phyloP scores from a whole-genome alignment of 306 rosid species.

The Inga leiocalycina region DNA sequence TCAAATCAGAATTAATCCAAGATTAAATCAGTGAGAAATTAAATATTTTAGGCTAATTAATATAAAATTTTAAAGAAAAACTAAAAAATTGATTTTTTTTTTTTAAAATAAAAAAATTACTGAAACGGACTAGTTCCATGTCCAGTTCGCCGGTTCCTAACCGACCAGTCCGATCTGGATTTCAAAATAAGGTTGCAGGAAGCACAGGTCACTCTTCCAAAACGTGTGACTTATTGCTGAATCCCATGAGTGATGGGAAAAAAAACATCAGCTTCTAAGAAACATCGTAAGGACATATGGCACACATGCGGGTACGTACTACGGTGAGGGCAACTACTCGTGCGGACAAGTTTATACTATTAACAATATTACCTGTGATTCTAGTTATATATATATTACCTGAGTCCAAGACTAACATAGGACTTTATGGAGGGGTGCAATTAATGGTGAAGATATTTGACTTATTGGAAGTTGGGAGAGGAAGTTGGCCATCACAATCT shows the following conservation, averaged over 20 bases:
- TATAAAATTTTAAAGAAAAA: too few species aligned
- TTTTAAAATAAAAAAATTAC: too few species aligned
- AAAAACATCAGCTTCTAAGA: background rate
- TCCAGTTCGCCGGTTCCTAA: too few species aligned
- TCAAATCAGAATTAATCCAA: too few species aligned
- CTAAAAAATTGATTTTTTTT: too few species aligned
- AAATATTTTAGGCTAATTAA: too few species aligned
- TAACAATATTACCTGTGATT: background rate
- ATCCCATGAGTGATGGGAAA: background rate
- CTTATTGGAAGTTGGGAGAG: background rate
- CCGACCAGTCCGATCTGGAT: too few species aligned
- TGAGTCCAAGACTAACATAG: background rate
- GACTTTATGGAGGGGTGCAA: background rate
- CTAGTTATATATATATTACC: background rate
- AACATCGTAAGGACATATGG: conserved; percentile 7
- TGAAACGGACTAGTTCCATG: too few species aligned
- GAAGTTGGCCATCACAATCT: background rate
- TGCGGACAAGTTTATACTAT: background rate
- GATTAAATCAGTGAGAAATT: too few species aligned
- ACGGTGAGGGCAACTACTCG: conserved; percentile 6
- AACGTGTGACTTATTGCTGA: background rate
- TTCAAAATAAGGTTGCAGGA: too few species aligned
- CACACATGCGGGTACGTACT: conserved; percentile 28
- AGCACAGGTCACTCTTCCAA: background rate
- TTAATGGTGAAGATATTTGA: conserved; percentile 1